A percentile compares a stretch with the other conserved stretches of the same genome.
Conservation (phyloP, 2,329 filamentous ascomycete genomes). For the Aciculosporium take region DNA sequence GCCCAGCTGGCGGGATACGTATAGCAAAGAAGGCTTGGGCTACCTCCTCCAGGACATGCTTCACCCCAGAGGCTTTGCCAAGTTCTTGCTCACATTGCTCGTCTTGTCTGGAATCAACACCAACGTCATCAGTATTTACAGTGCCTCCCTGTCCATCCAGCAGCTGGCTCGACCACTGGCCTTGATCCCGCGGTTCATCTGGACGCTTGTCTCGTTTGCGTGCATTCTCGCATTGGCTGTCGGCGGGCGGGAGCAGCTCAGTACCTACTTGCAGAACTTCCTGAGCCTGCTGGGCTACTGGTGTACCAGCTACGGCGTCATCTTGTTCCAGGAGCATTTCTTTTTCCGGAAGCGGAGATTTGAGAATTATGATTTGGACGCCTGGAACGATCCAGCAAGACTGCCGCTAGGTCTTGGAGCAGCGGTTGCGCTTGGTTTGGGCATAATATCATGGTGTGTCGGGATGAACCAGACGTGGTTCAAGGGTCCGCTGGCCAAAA, state of each 20-base stretch:
- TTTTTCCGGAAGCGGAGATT: conserved; percentile 27
- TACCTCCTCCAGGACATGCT: conserved; percentile 30
- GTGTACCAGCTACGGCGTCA: conserved; percentile 26
- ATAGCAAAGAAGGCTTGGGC: conserved; percentile 26
- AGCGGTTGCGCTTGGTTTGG: conserved; percentile 25
- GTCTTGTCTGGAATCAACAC: conserved; percentile 24
- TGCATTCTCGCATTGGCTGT: conserved; percentile 28
- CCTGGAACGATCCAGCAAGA: conserved; percentile 29
- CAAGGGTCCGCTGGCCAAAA: conserved; percentile 37
- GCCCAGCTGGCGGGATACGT: conserved; percentile 24
- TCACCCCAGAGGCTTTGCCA: conserved; percentile 30
- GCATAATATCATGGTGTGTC: conserved; percentile 33
- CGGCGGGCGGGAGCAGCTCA: conserved; percentile 24
- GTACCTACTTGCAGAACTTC: conserved; percentile 29
- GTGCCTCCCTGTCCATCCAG: conserved; percentile 25
- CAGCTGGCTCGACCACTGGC: conserved; percentile 21
- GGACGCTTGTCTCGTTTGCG: conserved; percentile 23
- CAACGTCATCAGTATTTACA: conserved; percentile 24
- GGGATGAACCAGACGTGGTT: conserved; percentile 44
- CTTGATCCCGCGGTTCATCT: conserved; percentile 26
- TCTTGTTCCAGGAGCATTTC: conserved; percentile 27
- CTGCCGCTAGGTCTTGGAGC: conserved; percentile 29
- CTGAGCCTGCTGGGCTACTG: conserved; percentile 31
- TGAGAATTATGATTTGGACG: conserved; percentile 24
- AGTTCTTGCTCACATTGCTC: conserved; percentile 25